Evolutionary conservation across 2,329 filamentous ascomycete genomes (phyloP).

Genomic region (Fusarium pseudoanthophilum): DNA sequence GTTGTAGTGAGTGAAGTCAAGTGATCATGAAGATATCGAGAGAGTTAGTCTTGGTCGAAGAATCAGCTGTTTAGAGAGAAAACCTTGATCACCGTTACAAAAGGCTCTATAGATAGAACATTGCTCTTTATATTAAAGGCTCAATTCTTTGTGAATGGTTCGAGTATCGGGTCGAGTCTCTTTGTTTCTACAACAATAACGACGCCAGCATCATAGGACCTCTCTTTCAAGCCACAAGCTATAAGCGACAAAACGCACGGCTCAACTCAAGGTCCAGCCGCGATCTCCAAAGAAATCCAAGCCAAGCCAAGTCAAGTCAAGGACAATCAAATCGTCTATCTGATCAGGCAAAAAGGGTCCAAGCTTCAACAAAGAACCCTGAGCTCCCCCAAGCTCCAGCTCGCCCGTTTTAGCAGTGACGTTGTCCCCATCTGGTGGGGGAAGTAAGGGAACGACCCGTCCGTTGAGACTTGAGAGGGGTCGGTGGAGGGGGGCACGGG

Average conservation of each 20-base stretch:
- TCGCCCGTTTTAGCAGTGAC: conserved; percentile 21
- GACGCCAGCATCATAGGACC: not conserved
- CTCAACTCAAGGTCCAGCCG: conserved; percentile 10
- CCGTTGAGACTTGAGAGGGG: not conserved
- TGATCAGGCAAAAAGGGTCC: not conserved
- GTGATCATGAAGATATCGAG: not conserved
- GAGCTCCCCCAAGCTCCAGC: conserved; percentile 10
- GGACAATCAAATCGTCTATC: not conserved
- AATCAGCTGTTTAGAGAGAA: not conserved
- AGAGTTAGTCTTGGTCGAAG: not conserved
- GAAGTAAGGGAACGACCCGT: not conserved
- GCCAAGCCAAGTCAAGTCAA: not conserved
- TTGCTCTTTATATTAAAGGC: not conserved
- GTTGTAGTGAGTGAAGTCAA: not conserved
- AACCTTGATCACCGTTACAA: not conserved
- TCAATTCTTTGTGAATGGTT: not conserved
- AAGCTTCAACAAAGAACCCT: conserved; percentile 16
- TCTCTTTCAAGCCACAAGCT: conserved; percentile 16
- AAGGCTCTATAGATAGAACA: not conserved
- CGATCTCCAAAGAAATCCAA: conserved; percentile 7
- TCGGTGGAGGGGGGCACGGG: conserved; percentile 8
- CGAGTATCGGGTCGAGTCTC: not conserved
- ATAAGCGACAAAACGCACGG: conserved; percentile 8
- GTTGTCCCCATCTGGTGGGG: conserved; percentile 11
- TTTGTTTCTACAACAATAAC: conserved; percentile 10